Evolutionary conservation across 2,329 filamentous ascomycete species (phyloP).

Genomic region (Coniella lustricola): DNA sequence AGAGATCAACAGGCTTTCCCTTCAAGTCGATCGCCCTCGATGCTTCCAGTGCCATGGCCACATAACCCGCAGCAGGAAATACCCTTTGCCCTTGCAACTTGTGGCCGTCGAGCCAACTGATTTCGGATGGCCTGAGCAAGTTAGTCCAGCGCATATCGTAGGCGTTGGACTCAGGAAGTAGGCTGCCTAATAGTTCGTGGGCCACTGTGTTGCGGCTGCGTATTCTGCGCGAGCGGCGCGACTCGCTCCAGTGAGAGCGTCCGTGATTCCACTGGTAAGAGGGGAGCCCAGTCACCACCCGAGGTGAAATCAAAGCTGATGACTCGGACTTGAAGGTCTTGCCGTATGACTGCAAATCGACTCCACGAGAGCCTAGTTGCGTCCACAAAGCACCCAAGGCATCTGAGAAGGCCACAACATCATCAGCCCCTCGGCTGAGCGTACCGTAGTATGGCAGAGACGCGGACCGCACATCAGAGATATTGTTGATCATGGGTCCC

Average conservation of each 20-base stretch:
- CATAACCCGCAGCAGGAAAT: slow-evolving; percentile 28
- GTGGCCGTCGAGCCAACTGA: slow-evolving; percentile 36
- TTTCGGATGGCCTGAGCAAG: slow-evolving; percentile 19
- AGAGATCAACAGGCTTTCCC: background rate
- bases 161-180: slow-evolving; percentile 33
- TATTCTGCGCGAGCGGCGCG: slow-evolving; percentile 3
- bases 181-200: slow-evolving; percentile 18
- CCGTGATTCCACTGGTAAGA: slow-evolving; percentile 15
- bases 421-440: slow-evolving; percentile 15
- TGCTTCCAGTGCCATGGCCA: slow-evolving; percentile 20
- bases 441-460: slow-evolving; percentile 21
- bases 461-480: slow-evolving; percentile 7
- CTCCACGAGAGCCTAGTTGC: background rate
- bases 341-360: too few species aligned
- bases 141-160: slow-evolving; percentile 21
- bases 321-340: too few species aligned
- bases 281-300: slow-evolving; percentile 8
- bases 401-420: slow-evolving; percentile 16
- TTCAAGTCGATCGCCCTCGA: background rate
- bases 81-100: slow-evolving; percentile 26
- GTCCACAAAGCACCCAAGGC: slow-evolving; percentile 17
- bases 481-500: slow-evolving; percentile 29
- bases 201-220: background rate
- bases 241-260: slow-evolving; percentile 10
- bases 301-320: slow-evolving; percentile 3